These are phyloP conservation scores for Debaryomyces fabryi DNA, from an alignment of 1,139 yeast genomes.

Conservation along the genomic window DNA sequence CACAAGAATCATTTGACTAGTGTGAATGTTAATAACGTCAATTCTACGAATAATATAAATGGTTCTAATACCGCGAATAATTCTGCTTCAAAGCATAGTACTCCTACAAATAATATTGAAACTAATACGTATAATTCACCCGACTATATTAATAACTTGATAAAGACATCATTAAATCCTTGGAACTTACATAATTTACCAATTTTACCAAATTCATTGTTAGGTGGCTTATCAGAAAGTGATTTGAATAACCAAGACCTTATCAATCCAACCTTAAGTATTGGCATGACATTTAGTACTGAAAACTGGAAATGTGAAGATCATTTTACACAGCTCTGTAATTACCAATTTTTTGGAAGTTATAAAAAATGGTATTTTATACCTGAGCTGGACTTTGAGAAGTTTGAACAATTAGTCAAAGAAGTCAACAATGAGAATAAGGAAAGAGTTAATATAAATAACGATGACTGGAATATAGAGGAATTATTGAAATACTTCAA, in stretches of 20 bases:
- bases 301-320: conserved; percentile 80
- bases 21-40: conserved; percentile 14
- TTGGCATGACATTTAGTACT: conserved; percentile 70
- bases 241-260: conserved; percentile 48
- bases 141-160: conserved; percentile 24
- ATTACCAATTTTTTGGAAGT: conserved; percentile 72
- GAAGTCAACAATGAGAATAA: conserved; percentile 20
- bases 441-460: conserved; percentile 27
- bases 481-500: conserved; percentile 20
- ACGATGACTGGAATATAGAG: conserved; percentile 24
- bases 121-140: conserved; percentile 25
- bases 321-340: conserved; percentile 67
- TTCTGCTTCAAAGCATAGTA: conserved; percentile 1
- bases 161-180: conserved; percentile 42
- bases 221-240: conserved; percentile 36
- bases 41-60: conserved; percentile 11
- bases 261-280: conserved; percentile 31
- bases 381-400: conserved; percentile 65
- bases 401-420: conserved; percentile 54
- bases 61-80: conserved; percentile 1
- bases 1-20: conserved; percentile 24
- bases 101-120: conserved; percentile 13
- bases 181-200: conserved; percentile 79
- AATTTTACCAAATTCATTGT: conserved; percentile 54
- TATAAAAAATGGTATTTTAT: conserved; percentile 79